Evolutionary conservation across 345 rosid species (phyloP).

Genomic region (Brassica juncea): DNA sequence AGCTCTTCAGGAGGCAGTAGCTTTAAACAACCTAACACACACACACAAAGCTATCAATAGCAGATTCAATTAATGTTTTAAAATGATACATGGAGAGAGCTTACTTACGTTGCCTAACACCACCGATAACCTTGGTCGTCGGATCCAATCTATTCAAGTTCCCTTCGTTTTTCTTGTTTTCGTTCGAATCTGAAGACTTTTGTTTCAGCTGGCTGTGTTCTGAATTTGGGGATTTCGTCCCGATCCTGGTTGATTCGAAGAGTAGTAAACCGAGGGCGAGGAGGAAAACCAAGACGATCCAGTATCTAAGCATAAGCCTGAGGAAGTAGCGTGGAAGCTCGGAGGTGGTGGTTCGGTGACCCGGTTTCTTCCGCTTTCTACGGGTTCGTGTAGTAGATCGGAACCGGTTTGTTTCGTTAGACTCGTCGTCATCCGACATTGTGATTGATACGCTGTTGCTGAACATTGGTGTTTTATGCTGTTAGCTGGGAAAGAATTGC

Average conservation of each 20-base stretch:
- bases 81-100: not conserved
- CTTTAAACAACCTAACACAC: slow-evolving; percentile 76
- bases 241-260: slow-evolving; percentile 69
- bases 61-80: not conserved
- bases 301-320: slow-evolving; percentile 58
- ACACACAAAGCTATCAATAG: not conserved
- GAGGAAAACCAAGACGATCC: slow-evolving; percentile 60
- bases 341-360: slow-evolving; percentile 43
- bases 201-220: slow-evolving; percentile 13
- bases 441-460: slow-evolving; percentile 55
- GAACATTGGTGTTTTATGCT: not conserved
- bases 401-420: slow-evolving; percentile 61
- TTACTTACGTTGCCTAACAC: slow-evolving; percentile 36
- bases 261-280: slow-evolving; percentile 57
- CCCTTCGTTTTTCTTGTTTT: slow-evolving; percentile 24
- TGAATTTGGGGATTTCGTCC: slow-evolving; percentile 36
- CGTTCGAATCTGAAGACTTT: slow-evolving; percentile 3
- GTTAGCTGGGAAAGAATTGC: not conserved
- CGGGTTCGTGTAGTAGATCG: slow-evolving; percentile 54
- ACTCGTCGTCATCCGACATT: slow-evolving; percentile 78
- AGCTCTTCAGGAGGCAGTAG: slow-evolving; percentile 73
- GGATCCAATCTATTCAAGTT: slow-evolving; percentile 45
- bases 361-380: slow-evolving; percentile 67
- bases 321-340: slow-evolving; percentile 49
- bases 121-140: slow-evolving; percentile 36